A percentile compares a stretch with the other conserved stretches of the same genome.
Evolutionary conservation across 768 basidiomycete species (phyloP).

Genomic region (Xerocomellus amylosporus): DNA sequence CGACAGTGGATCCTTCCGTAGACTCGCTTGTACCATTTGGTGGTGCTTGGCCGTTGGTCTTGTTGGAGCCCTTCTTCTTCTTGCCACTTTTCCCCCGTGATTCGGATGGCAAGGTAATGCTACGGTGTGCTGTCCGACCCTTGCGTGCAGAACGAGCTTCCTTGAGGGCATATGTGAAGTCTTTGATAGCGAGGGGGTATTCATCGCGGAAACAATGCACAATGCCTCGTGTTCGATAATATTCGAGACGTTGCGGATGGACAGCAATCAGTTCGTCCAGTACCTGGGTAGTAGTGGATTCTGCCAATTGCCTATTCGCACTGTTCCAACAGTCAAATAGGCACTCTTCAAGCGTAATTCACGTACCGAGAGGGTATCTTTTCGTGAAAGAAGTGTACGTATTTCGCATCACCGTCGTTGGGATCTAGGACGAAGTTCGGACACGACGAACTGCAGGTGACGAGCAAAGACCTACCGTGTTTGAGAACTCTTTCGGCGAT

Average conservation of each 20-base stretch:
- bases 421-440: constrained; percentile 51
- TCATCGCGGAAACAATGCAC: constrained; percentile 89
- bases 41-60: constrained; percentile 63
- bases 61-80: constrained; percentile 51
- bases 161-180: constrained; percentile 78
- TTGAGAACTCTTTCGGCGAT: constrained; percentile 85
- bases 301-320: constrained; percentile 69
- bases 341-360: constrained; percentile 2
- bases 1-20: constrained; percentile 39
- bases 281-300: constrained; percentile 75
- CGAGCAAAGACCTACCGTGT: constrained; percentile 43
- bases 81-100: constrained; percentile 45
- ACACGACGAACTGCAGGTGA: not conserved
- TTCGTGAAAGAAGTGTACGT: constrained; percentile 93
- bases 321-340: constrained; percentile 20
- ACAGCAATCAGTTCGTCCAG: constrained; percentile 75
- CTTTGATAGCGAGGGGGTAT: constrained; percentile 67
- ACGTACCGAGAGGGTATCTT: constrained; percentile 88
- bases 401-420: constrained; percentile 72
- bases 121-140: constrained; percentile 54
- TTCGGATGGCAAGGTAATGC: constrained; percentile 37
- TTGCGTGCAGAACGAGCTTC: constrained; percentile 73
- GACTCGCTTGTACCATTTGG: constrained; percentile 60
- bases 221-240: constrained; percentile 85
- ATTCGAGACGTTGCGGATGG: constrained; percentile 77